Base-by-base conservation (phyloP, 805 yeast genomes). In the Wickerhamomyces bovis region DNA sequence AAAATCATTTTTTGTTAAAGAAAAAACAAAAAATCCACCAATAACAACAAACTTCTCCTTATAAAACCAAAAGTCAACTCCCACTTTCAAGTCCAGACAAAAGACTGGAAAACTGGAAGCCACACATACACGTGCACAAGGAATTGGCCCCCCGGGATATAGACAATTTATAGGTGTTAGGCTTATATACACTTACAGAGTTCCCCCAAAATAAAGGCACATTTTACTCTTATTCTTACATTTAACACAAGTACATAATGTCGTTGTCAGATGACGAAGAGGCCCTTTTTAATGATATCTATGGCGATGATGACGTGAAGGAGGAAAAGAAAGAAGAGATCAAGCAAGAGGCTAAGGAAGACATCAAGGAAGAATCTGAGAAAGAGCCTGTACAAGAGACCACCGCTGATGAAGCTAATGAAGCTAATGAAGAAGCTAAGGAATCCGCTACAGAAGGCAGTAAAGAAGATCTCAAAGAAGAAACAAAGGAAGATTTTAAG, bases 211-310 rank as follows among this genome's bases (percentile, higher is more conserved):
- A 33, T 33, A 33, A 33, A 33, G 8, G 36, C 36, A 16, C 19
- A 33, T 33, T 33, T 20, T 33, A 13, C 12, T 33, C 18, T 10
- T 30, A 30, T 16, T 16, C 20, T 33, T 7, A 16, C 36, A 16
- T 33, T 15, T 33, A 33, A 33, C 19, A 33, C 12, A 33, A 33
- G 36, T 33, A 33, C 36, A 33, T 33, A 33, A 81, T 81, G 85
- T 77, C 84, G 50, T 67, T 71, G 47, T 77, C 84, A 51, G 96
- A 89, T 69, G 97, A 89, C 70, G 97, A 90, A 69, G 97, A 89
- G 66, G 92, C 88, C 60, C 83, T 86, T 65, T 90, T 90, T 67
- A 95, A 89, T 69, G 97, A 90, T 65, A 87, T 90, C 69, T 90
- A 90, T 51, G 70, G 65, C 23, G 69, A 60, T 21, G 69, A 62